These are phyloP conservation scores for Corymbia maculata DNA, from an alignment of 345 rosid species.

Conservation along the genomic window DNA sequence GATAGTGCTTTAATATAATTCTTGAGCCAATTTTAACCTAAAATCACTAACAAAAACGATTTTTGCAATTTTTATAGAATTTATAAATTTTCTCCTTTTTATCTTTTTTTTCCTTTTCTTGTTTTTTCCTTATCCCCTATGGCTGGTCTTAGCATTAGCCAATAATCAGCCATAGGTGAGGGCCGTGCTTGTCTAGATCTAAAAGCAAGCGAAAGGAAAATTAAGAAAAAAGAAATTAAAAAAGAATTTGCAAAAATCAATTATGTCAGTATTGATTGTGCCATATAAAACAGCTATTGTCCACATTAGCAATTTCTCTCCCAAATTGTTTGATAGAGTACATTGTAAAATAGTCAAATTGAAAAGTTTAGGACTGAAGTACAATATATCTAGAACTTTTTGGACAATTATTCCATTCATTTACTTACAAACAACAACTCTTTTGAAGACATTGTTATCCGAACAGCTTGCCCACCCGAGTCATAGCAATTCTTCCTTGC, in stretches of 20 bases:
- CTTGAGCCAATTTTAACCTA: not conserved
- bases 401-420: not conserved
- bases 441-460: not conserved
- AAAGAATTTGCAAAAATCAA: not conserved
- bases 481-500: not conserved
- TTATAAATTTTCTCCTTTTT: not conserved
- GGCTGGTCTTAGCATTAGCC: not conserved
- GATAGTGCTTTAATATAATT: not conserved
- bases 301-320: rapidly evolving
- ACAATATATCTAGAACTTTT: not conserved
- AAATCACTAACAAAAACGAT: too few species aligned
- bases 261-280: not conserved
- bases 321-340: not conserved
- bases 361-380: not conserved
- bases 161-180: rapidly evolving
- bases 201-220: not conserved
- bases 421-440: not conserved
- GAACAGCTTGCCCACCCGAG: not conserved
- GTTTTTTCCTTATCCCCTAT: not conserved
- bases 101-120: not conserved
- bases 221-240: not conserved
- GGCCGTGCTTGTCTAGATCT: not conserved
- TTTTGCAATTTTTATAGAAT: not conserved
- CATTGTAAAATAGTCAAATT: not conserved
- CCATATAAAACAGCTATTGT: rapidly evolving